Evolutionary conservation across 1,284 basidiomycete genomes (phyloP), one percentile per base, ranked within the genome.

Genomic region (Crocinoboletus sp.): DNA sequence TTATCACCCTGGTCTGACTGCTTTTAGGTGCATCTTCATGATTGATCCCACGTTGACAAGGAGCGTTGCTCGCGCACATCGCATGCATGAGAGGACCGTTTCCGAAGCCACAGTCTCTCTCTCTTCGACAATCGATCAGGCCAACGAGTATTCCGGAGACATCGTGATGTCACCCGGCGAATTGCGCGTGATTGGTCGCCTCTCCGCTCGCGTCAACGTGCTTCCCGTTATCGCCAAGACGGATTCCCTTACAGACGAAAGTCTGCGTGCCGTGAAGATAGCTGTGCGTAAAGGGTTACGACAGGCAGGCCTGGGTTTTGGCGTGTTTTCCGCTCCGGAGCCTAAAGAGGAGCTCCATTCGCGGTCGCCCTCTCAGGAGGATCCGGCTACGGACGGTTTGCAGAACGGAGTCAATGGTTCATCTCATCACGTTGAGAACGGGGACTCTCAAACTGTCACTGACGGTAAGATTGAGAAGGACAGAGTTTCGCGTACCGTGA

Each of bases 221-320:
- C 72, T 91, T 25, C 88, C 89, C 32, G 76, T 91, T 39, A 76
- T 91, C 51, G 83, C 82, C 10, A 84, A 72, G 46, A 72, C 86
- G 5, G 89, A 91, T 62, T 84, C 83, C 19, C 70, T 90, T 46
- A 90, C 89, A 29, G 82, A 89, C 58, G 78, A 78, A 48, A 81
- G 76, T 51, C 70, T 90, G 33, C 63, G 66, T 24, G 73, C 76
- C 32, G 72, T 88, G 45, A 89, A 89, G 68, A 66, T 72, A 45
- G 83, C 82, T 29, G 74, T 90, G 25, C 76, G 78, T 37, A 72
- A 67, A 37, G 84, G 82, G 46, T 67, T 92, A 35, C 66, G 68
- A 38, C 72, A 76, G 42, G 79, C 80, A 15, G 77, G 77, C 7
- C 71, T 90, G 33, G 79, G 77, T 58, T 83, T 89, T 60, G 84